Evolutionary conservation across 2,329 filamentous ascomycete genomes (phyloP), one percentile per base, ranked within the genome.

Genomic region (Xylaria hypoxylon): DNA sequence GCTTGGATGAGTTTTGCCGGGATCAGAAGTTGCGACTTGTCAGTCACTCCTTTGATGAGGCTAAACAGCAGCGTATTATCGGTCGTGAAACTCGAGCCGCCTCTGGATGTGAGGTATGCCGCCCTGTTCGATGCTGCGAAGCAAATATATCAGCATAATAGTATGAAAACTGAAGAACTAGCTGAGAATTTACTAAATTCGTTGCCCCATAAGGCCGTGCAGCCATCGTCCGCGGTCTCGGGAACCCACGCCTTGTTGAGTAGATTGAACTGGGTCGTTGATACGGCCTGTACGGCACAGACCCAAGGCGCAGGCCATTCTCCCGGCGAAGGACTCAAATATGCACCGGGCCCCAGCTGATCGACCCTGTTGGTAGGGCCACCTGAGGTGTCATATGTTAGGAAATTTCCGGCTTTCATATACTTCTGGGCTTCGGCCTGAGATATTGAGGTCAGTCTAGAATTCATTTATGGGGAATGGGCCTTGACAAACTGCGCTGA

Each of bases 201-300:
- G 15, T 26, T 26, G 6, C 26, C 26, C 57, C 57, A 59, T 44
- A 59, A 24, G 0, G 45, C 33, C 31, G 45, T 59, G 33, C 57
- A n/a, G n/a, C n/a, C 57, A 22, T 51, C 57, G 35, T 42, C 45
- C 19, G 57, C 45, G 17, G 45, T 59, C 45, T 47, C 17, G 5
- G 57, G 57, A 42, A 59, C 31, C 57, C 57, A 59, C 15, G 45
- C 58, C 47, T 60, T 60, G 33, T 52, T 60, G 26, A 28, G n/a
- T 22, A n/a, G 24, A 15, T 45, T 45, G 42, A 45, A 45, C 48
- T 24, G 8, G 26, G 26, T 24, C 8, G 2, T 6, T n/a, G 48
- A 31, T 4, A 24, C 48, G 26, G 48, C 48, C 2, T 11, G 48
- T n/a, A 52, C 15, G 48, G 26, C 48, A 19, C 48, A 52, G 26